A percentile compares a stretch with the other conserved stretches of the same genome.
Evolutionary conservation across 2,329 filamentous ascomycete genomes (phyloP).

Genomic region (Penicillium olsonii): DNA sequence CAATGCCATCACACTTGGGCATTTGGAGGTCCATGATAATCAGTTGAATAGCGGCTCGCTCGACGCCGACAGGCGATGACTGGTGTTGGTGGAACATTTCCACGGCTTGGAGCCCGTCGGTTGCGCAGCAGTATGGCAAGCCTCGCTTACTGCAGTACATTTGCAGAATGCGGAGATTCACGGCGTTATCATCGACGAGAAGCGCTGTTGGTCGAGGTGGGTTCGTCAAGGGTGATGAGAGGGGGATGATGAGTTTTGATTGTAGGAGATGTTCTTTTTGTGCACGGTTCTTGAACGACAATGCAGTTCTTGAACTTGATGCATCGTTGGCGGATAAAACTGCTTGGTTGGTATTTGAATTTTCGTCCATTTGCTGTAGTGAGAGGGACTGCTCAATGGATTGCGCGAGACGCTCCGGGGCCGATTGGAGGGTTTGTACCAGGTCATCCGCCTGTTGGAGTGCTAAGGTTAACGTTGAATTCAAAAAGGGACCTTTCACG

Average conservation of each 20-base stretch:
- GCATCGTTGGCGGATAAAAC: neutral
- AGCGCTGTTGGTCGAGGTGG: slow-evolving; percentile 1
- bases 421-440: neutral
- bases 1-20: slow-evolving; percentile 17
- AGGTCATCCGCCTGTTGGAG: neutral
- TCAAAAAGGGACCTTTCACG: slow-evolving; percentile 2
- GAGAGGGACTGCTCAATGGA: neutral
- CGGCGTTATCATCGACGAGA: slow-evolving; percentile 22
- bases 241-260: neutral
- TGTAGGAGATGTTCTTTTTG: neutral
- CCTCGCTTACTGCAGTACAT: slow-evolving; percentile 24
- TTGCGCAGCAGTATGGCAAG: slow-evolving; percentile 9
- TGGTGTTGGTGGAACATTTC: neutral
- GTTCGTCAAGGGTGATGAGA: neutral
- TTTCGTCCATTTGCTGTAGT: neutral
- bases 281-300: neutral
- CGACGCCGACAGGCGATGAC: neutral
- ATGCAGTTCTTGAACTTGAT: neutral
- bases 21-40: slow-evolving; percentile 20
- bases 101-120: neutral
- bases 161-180: slow-evolving; percentile 24
- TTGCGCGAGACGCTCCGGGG: neutral
- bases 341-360: neutral
- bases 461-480: neutral
- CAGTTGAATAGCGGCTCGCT: slow-evolving; percentile 2